A percentile compares a stretch with the other conserved stretches of the same genome.
Evolutionary conservation across 345 rosid genomes (phyloP).

Genomic region (Syzygium aromaticum): DNA sequence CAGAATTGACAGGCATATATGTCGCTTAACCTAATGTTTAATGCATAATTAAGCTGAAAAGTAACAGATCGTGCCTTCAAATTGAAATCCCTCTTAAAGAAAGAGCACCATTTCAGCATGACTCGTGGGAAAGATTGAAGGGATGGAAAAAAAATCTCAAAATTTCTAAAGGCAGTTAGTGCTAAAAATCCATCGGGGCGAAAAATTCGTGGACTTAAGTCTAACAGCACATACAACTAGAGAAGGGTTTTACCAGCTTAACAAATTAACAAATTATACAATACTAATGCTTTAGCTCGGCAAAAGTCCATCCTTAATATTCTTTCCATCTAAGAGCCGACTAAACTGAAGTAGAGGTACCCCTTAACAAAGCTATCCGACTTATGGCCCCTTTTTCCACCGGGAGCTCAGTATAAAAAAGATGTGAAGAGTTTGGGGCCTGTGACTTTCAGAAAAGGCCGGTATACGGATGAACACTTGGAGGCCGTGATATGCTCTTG

Average conservation of each 20-base stretch:
- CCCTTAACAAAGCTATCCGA: neutral
- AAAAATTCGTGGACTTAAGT: neutral
- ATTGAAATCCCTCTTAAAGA: neutral
- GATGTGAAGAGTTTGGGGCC: neutral
- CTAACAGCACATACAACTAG: neutral
- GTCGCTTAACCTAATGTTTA: neutral
- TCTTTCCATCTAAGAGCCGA: neutral
- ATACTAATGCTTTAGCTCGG: neutral
- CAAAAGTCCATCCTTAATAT: neutral
- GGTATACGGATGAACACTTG: neutral
- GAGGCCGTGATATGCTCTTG: neutral
- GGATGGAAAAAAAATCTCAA: neutral
- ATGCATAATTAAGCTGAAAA: neutral
- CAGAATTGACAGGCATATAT: neutral
- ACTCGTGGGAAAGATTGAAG: neutral
- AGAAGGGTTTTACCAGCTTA: neutral
- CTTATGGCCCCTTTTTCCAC: neutral
- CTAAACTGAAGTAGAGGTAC: neutral
- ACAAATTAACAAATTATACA: neutral
- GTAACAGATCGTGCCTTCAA: neutral
- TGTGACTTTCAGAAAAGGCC: neutral
- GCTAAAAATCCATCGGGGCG: neutral
- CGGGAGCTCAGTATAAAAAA: neutral
- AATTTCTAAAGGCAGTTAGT: neutral
- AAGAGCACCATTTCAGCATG: neutral